Evolutionary conservation across 768 basidiomycete species (phyloP).

Genomic region (Boletus pseudopeckii): DNA sequence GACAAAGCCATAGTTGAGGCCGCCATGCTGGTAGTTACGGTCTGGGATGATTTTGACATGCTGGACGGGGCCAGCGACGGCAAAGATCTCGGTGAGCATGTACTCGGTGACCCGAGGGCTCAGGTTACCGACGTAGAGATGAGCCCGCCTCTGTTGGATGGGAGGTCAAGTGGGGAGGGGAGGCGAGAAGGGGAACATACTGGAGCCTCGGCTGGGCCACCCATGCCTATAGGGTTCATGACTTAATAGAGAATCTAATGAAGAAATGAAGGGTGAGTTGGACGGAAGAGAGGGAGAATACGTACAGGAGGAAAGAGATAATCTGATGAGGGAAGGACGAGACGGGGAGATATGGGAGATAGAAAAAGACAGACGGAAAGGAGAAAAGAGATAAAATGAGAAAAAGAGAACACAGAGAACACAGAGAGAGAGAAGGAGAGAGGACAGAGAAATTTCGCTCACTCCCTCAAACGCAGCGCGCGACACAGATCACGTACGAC

Average conservation of each 20-base stretch:
- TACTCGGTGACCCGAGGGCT: constrained; percentile 98
- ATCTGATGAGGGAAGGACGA: constrained; percentile 37
- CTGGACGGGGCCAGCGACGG: constrained; percentile 94
- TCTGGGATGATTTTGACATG: constrained; percentile 99
- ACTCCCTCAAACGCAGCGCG: constrained; percentile 22
- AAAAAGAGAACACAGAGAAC: constrained; percentile 30
- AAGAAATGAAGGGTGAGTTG: constrained; percentile 6
- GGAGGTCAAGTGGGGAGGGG: not conserved
- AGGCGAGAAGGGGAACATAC: constrained; percentile 41
- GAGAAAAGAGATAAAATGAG: constrained; percentile 31
- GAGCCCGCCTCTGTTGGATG: constrained; percentile 72
- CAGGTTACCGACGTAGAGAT: constrained; percentile 98
- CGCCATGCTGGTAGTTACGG: constrained; percentile 98
- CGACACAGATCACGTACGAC: constrained; percentile 10
- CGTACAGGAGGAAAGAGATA: constrained; percentile 38
- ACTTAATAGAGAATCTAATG: constrained; percentile 43
- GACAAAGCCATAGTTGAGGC: constrained; percentile 99
- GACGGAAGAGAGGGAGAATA: constrained; percentile 10
- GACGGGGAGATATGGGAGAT: constrained; percentile 31
- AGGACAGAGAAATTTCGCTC: constrained; percentile 16
- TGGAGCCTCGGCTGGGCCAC: constrained; percentile 69
- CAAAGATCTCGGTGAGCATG: constrained; percentile 98
- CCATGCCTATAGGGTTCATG: constrained; percentile 75
- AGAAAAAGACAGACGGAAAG: constrained; percentile 36
- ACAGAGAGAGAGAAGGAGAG: constrained; percentile 18